Conservation (phyloP, 2,329 filamentous ascomycete genomes). For the Diaporthe eres region DNA sequence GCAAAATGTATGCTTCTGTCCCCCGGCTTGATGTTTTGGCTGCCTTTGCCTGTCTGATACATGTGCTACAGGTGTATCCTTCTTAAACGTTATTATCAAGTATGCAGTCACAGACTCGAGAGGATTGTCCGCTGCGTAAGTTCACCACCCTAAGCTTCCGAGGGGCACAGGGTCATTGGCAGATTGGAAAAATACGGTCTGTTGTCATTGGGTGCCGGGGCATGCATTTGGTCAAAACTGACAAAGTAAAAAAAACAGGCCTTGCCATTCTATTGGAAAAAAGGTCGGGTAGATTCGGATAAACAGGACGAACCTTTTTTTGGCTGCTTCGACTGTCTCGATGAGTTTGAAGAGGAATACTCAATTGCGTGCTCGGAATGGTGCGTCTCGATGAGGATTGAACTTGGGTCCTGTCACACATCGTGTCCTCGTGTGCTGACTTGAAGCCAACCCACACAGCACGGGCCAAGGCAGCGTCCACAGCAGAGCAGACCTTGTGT, state of each 20-base stretch:
- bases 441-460: not conserved
- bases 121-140: slow-evolving; percentile 26
- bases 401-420: too few relatives aligned
- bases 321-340: slow-evolving; percentile 14
- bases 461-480: not conserved
- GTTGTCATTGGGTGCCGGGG: too few relatives aligned
- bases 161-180: too few relatives aligned
- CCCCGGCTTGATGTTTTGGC: not conserved
- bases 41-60: not conserved
- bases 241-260: not conserved
- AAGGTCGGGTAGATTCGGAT: not conserved
- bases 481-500: not conserved
- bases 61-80: not conserved
- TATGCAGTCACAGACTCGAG: not conserved
- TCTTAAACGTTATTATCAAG: not conserved
- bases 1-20: not conserved
- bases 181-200: not conserved
- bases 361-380: not conserved
- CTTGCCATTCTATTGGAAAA: not conserved
- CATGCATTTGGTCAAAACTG: not conserved
- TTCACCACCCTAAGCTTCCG: not conserved
- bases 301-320: not conserved
- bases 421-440: not conserved
- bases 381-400: not conserved
- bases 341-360: slow-evolving; percentile 17